Base-by-base conservation (phyloP, 2,329 filamentous ascomycete genomes). In the Juglanconis sp. region DNA sequence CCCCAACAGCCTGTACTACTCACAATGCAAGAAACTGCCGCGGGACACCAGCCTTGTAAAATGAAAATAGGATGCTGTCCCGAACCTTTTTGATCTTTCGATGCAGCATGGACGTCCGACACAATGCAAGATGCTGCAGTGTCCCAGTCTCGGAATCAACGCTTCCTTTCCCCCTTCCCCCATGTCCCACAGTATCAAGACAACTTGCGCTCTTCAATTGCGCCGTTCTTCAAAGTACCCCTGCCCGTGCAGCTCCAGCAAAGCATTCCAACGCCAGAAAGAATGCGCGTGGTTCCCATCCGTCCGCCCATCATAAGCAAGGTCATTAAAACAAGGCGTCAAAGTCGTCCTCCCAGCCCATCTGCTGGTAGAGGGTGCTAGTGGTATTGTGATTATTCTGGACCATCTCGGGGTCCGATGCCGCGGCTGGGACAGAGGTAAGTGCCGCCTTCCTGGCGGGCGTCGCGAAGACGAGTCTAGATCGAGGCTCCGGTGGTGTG, bases 271-370 rank as follows among this genome's bases (percentile, higher is more conserved):
- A 53, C 34, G 31, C 31, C 31, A n/a, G 17, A 24, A 24, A 24
- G 17, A 24, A 24, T 24, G 17, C 17, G 17, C 17, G 17, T 24
- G 17, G 17, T 24, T 24, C 17, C 17, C 17, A 24, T 24, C 17
- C 17, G 17, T 24, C 17, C 17, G 17, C 17, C 17, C 17, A 24
- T 24, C 17, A 24, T 24, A 71, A 75, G 62, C 73, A 70, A 77
- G 69, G 69, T 78, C 76, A 68, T 84, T 79, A 68, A 60, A 57
- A 57, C 10, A 57, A 31, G 48, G 32, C 47, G 17, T 76, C 69
- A 61, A 85, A 81, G 61, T 84, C 78, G 24, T 35, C 47, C 67
- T 85, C 81, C 84, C 84, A 87, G 50, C 84, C 83, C 47, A 86
- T 69, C 64, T 73, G 74, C 66, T 83, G 76, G 65, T 82, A 87